Evolutionary conservation across 768 basidiomycete species (phyloP).

Genomic region (Kondoa subrosea): DNA sequence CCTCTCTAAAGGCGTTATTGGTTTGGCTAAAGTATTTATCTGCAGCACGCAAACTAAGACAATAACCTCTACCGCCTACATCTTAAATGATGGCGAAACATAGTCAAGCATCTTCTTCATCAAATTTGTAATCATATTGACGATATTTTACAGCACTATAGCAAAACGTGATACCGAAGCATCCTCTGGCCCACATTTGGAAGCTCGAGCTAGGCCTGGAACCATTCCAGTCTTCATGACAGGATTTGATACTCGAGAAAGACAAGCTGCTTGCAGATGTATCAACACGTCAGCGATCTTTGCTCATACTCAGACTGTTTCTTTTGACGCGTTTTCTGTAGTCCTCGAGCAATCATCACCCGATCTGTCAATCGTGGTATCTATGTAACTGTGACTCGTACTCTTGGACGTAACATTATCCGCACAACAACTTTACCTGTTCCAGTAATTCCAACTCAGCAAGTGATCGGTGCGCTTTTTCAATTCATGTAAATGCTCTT

Average conservation of each 20-base stretch:
- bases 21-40: not conserved
- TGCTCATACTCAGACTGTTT: too few species aligned
- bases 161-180: too few species aligned
- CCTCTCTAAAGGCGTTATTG: not conserved
- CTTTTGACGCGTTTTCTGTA: too few species aligned
- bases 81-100: not conserved
- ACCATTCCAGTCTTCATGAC: not conserved
- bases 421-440: not conserved
- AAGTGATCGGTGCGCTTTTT: not conserved
- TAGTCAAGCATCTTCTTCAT: too few species aligned
- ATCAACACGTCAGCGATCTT: too few species aligned
- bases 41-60: not conserved
- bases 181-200: too few species aligned
- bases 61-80: not conserved
- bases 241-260: not conserved
- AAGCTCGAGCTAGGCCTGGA: not conserved
- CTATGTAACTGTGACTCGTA: not conserved
- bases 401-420: not conserved
- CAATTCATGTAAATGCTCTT: not conserved
- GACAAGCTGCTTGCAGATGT: not conserved
- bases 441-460: not conserved
- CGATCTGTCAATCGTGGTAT: not conserved
- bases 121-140: too few species aligned
- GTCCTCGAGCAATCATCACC: not conserved
- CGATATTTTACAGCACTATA: not conserved